Conservation (phyloP, 495 filamentous ascomycete species). For the Astrocystis sublimbata region DNA sequence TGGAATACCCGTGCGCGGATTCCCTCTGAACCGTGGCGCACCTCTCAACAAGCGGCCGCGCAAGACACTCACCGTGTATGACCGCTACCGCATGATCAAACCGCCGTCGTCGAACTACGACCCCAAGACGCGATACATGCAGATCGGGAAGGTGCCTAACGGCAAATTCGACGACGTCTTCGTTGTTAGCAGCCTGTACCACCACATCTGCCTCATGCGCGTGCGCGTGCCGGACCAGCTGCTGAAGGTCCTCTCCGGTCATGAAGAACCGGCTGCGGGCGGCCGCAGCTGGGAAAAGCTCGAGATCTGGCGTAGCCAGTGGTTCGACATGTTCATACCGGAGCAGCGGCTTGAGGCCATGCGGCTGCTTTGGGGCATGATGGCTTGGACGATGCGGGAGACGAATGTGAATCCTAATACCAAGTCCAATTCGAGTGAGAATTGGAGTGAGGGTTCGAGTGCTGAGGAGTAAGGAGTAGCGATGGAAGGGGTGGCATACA, state of each 20-base stretch:
- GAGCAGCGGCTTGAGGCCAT: constrained; percentile 72
- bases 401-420: constrained; percentile 37
- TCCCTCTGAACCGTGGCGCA: too few relatives aligned
- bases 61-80: constrained; percentile 53
- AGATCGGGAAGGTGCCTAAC: constrained; percentile 63
- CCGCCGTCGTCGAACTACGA: constrained; percentile 74
- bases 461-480: too few relatives aligned
- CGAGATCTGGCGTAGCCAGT: constrained; percentile 67
- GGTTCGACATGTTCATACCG: constrained; percentile 73
- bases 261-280: constrained; percentile 12
- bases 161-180: constrained; percentile 66
- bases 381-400: constrained; percentile 68
- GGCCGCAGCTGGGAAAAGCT: constrained; percentile 53
- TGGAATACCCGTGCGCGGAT: constrained; percentile 43
- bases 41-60: constrained; percentile 46
- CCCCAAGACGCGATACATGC: constrained; percentile 67
- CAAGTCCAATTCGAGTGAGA: too few relatives aligned
- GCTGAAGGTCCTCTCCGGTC: constrained; percentile 53
- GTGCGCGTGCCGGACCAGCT: constrained; percentile 70
- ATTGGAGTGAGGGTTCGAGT: too few relatives aligned
- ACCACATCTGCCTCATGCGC: constrained; percentile 76
- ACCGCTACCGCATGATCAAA: constrained; percentile 59
- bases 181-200: constrained; percentile 77
- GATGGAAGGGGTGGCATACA: too few relatives aligned
- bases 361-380: constrained; percentile 71